Evolutionary conservation across 441 rosid species (phyloP).

Genomic region (Gossypium gossypioides): DNA sequence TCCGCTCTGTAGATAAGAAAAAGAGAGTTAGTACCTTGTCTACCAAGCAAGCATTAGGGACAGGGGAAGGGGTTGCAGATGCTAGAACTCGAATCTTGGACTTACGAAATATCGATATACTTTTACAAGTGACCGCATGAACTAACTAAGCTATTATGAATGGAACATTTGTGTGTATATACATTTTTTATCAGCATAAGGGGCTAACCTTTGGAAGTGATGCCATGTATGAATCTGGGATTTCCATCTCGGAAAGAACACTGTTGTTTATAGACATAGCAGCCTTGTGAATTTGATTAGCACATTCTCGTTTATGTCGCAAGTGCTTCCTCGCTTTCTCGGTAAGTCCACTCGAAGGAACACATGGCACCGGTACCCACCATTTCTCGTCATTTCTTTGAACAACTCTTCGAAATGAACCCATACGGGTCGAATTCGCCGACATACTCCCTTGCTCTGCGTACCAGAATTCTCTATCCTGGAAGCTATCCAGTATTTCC

Average conservation of each 20-base stretch:
- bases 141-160: not conserved
- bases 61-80: not conserved
- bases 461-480: slow-evolving; percentile 54
- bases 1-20: slow-evolving; percentile 34
- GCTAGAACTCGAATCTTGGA: not conserved
- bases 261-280: slow-evolving; percentile 58
- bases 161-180: not conserved
- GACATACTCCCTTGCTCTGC: slow-evolving; percentile 60
- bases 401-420: slow-evolving; percentile 53
- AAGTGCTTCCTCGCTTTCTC: slow-evolving; percentile 42
- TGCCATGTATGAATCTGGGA: slow-evolving; percentile 52
- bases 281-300: slow-evolving; percentile 65
- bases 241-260: slow-evolving; percentile 62
- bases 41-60: not conserved
- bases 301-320: slow-evolving; percentile 46
- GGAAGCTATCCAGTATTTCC: slow-evolving; percentile 58
- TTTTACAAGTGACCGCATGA: not conserved
- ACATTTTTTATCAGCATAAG: not conserved
- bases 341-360: slow-evolving; percentile 49
- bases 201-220: slow-evolving; percentile 54
- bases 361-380: slow-evolving; percentile 72
- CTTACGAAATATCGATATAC: not conserved
- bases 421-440: slow-evolving; percentile 36
- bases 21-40: not conserved
- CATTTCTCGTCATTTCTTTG: slow-evolving; percentile 62